A percentile compares a stretch with the other conserved stretches of the same genome.
Conservation (phyloP, 2,329 filamentous ascomycete species). For the Aureobasidium vineae region DNA sequence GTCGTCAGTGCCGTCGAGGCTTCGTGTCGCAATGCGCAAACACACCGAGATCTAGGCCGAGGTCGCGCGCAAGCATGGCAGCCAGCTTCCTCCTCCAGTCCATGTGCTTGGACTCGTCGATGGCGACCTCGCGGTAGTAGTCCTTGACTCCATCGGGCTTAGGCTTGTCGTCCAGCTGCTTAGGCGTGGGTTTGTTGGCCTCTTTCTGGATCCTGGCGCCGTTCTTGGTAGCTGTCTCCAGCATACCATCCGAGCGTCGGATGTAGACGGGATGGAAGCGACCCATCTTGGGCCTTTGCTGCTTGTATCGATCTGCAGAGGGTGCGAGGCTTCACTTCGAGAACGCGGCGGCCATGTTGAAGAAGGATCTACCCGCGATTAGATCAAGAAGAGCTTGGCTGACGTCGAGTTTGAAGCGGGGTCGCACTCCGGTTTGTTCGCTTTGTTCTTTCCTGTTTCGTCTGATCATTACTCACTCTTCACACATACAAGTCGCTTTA, state of each 20-base stretch:
- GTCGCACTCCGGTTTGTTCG: background rate
- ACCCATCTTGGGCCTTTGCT: slow-evolving; percentile 38
- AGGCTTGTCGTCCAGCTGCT: slow-evolving; percentile 53
- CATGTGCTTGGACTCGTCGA: slow-evolving; percentile 53
- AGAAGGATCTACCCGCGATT: slow-evolving; percentile 17
- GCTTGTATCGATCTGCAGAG: too few relatives aligned
- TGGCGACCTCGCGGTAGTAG: slow-evolving; percentile 53
- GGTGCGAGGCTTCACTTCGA: slow-evolving; percentile 1
- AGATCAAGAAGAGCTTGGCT: background rate
- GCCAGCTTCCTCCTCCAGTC: slow-evolving; percentile 60
- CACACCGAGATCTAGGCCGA: slow-evolving; percentile 37
- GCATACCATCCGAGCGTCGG: slow-evolving; percentile 51
- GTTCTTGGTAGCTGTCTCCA: slow-evolving; percentile 51
- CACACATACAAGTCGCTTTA: background rate
- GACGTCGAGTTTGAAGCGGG: background rate
- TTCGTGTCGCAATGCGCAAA: background rate
- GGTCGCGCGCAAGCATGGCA: slow-evolving; percentile 56
- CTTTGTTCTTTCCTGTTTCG: background rate
- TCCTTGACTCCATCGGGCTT: slow-evolving; percentile 55
- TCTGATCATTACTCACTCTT: background rate
- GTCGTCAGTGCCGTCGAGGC: background rate
- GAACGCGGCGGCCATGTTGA: background rate
- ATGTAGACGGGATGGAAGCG: slow-evolving; percentile 51
- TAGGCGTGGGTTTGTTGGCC: slow-evolving; percentile 51
- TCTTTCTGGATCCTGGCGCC: slow-evolving; percentile 46